Percentiles rank a stretch among this genome's conserved stretches.
Evolutionary conservation across 2,329 filamentous ascomycete genomes (phyloP).

Genomic region (Sarocladiaceae sp.): DNA sequence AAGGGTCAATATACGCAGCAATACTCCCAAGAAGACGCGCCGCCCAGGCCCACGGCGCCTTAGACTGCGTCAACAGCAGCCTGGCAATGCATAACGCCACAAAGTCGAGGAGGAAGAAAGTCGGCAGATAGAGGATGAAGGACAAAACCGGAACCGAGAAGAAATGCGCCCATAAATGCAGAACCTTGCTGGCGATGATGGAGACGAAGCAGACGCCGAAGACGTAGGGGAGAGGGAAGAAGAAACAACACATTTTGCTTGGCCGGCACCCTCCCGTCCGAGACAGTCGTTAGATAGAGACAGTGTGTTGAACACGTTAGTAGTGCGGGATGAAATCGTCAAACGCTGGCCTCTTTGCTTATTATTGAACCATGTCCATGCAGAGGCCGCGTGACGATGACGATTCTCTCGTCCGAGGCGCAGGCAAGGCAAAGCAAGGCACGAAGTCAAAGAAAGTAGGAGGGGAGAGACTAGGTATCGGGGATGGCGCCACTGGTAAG

Average conservation of each 20-base stretch:
- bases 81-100: slow-evolving; percentile 19
- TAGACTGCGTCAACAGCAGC: slow-evolving; percentile 15
- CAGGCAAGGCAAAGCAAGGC: too few species aligned
- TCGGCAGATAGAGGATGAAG: slow-evolving; percentile 24
- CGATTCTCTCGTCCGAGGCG: too few species aligned
- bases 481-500: too few species aligned
- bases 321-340: background rate
- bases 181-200: slow-evolving; percentile 20
- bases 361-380: background rate
- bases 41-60: background rate
- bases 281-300: too few species aligned
- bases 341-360: background rate
- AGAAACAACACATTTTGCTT: slow-evolving; percentile 7
- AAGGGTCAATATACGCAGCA: background rate
- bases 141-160: slow-evolving; percentile 17
- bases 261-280: too few species aligned
- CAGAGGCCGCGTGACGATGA: background rate
- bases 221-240: slow-evolving; percentile 19
- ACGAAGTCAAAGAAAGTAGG: too few species aligned
- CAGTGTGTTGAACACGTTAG: too few species aligned
- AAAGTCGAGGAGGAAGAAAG: slow-evolving; percentile 23
- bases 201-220: slow-evolving; percentile 24
- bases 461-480: too few species aligned
- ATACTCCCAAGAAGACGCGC: background rate
- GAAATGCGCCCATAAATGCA: slow-evolving; percentile 21